Percentiles rank a stretch among this genome's conserved stretches.
Evolutionary conservation across 805 yeast genomes (phyloP).

Genomic region (Trichomonascus vanleenenianus): DNA sequence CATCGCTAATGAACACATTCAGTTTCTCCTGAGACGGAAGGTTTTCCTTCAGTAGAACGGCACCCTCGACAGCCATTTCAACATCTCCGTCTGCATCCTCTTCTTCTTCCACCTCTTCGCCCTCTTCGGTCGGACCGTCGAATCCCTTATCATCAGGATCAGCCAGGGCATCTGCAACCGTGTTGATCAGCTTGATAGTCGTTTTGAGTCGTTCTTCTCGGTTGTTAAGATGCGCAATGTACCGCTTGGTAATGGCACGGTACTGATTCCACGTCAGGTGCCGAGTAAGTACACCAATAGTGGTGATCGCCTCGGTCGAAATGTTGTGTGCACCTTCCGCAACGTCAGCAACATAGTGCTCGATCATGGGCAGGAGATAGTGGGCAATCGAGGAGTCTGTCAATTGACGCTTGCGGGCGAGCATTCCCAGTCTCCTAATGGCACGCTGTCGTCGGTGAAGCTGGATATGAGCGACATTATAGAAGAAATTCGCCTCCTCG

Average conservation of each 20-base stretch:
- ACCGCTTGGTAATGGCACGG: constrained; percentile 65
- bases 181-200: constrained; percentile 40
- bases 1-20: constrained; percentile 44
- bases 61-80: constrained; percentile 6
- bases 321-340: constrained; percentile 38
- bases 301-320: constrained; percentile 41
- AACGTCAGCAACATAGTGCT: constrained; percentile 50
- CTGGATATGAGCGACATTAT: constrained; percentile 76
- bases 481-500: constrained; percentile 76
- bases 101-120: constrained; percentile 2
- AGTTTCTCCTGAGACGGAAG: constrained; percentile 35
- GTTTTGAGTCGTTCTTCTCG: constrained; percentile 46
- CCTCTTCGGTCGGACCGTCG: constrained; percentile 5
- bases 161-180: constrained; percentile 15
- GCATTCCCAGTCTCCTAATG: constrained; percentile 50
- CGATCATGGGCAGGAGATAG: constrained; percentile 77
- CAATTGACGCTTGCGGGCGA: constrained; percentile 35
- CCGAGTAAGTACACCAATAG: constrained; percentile 52
- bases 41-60: constrained; percentile 15
- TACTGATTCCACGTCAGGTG: constrained; percentile 72
- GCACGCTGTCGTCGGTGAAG: constrained; percentile 81
- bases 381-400: constrained; percentile 59
- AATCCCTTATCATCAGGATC: constrained; percentile 1
- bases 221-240: constrained; percentile 41
- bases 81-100: constrained; percentile 5